Base-by-base conservation (phyloP, 768 basidiomycete genomes). In the Sutorius australiensis region DNA sequence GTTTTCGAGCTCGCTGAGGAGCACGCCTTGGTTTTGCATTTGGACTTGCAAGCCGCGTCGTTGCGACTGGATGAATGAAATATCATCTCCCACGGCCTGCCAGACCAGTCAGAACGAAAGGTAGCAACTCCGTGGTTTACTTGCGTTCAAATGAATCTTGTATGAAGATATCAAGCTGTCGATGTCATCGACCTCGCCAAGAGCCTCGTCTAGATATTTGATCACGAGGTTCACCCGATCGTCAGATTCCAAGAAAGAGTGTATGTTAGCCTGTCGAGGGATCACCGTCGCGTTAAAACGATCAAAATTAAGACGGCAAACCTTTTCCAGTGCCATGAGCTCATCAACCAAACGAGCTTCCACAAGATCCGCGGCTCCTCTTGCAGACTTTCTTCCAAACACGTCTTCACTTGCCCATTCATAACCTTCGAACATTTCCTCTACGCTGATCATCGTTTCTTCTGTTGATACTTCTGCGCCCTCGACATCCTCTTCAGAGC, bases 401-500 rank as follows among this genome's bases (percentile, higher is more conserved):
- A 86, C 75, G 65, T 86, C 85, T 50, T 87, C 89, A 55, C 84
- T 87, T 5, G 91, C 86, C 94, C 94, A 98, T 68, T 98, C 97
- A 63, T 97, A 97, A 0, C 97, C 95, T 63, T 99, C 97, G 24
- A 99, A 77, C 92, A 99, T 95, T 67, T 99, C 97, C 66, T 99
- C 97, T 2, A 99, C 93, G 68, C 84, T 97, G 6, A 87, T 75
- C 72, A 99, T 78, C 4, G 91, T 92, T 9, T 86, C 89, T 57
- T 91, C 86, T 11, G 82, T 79, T 51, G 80, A 83, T 60, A 91
- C 89, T 48, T 87, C 87, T 51, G 85, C 86, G 12, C 77, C 81
- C 16, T 72, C 72, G 14, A 80, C 80, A 9, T 72, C 74, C 28
- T 82, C 83, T 24, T 79, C 79, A 10, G 71, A 65, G 24, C 66